These are phyloP conservation scores for Alopecurus myosuroides DNA, from an alignment of 176 grass and related monocot species.

Conservation along the genomic window DNA sequence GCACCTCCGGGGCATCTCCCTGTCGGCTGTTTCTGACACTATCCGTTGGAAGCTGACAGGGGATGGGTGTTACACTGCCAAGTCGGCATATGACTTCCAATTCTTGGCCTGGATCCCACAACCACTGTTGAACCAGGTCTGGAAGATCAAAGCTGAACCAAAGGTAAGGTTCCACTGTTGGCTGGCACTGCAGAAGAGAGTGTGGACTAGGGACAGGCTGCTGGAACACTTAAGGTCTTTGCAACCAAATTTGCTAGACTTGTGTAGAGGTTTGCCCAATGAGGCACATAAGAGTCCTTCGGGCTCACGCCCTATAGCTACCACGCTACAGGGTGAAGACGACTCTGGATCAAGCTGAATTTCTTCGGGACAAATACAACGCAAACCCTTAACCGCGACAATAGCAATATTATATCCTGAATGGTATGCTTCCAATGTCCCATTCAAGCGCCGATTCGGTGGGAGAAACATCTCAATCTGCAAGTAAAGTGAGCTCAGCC, in stretches of 20 bases:
- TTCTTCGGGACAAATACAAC: background rate
- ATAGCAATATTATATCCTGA: background rate
- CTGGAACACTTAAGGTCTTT: background rate
- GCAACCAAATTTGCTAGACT: background rate
- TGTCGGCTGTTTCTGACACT: no score
- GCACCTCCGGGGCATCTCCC: no score
- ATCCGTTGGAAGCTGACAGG: no score
- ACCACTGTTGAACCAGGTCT: no score
- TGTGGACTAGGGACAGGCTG: no score
- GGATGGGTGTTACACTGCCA: no score
- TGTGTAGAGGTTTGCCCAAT: background rate
- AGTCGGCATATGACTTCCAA: no score
- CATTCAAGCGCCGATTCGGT: background rate
- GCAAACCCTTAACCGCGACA: background rate
- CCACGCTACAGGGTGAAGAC: background rate
- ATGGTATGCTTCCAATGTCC: background rate
- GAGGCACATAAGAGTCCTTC: background rate
- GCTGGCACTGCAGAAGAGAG: no score
- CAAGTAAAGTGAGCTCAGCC: background rate
- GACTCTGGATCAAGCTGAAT: background rate
- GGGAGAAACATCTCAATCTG: constrained; percentile 7
- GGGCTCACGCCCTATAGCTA: background rate
- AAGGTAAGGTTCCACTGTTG: no score
- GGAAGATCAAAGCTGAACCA: no score
- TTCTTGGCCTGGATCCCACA: no score